Base-by-base conservation (phyloP, 2,329 filamentous ascomycete species). In the Plectosphaerella plurivora region DNA sequence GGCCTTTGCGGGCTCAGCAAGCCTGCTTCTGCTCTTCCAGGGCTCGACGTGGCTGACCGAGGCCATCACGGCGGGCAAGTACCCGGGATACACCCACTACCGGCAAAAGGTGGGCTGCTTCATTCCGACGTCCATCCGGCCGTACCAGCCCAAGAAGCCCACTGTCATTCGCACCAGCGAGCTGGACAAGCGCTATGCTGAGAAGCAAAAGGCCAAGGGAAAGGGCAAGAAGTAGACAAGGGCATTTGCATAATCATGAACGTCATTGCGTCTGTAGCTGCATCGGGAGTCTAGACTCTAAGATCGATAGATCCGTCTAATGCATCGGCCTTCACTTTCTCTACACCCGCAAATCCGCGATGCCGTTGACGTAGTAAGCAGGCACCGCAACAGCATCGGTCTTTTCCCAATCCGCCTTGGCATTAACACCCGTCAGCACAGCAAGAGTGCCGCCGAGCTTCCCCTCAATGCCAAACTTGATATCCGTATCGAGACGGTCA, bases 401-500 rank as follows among this genome's bases (percentile, higher is more conserved):
- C 18, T 82, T 85, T 61, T 91, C 78, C 75, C 92, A 90, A 53
- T 97, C 88, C 51, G 88, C 87, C 71, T 93, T 91, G 71, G 88
- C 88, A 63, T 82, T 86, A 15, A 99, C 93, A 15, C 94, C 94
- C 1, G 92, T 97, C 68, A 96, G 74, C 5, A 99, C 94, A 39
- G 88, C 90, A 60, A 99, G 72, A 0, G 94, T 97, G 1, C 94
- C 94, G 16, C 94, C 94, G 25, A 99, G 78, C 58, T 88, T 87
- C 0, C 93, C 93, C 66, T 97, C 87, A 57, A 97, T 81, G 4
- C 94, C 94, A 67, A 99, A 99, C 67, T 89, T 86, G 67, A 99
- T 97, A 71, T 99, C 94, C 0, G 94, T 99, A 68, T 97, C 89
- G 57, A 96, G 75, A 28, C 94, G 81, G 69, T 99, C 94, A 7